Evolutionary conservation across 2,329 filamentous ascomycete genomes (phyloP), one percentile per base, ranked within the genome.

Genomic region (Penicillium sp.): DNA sequence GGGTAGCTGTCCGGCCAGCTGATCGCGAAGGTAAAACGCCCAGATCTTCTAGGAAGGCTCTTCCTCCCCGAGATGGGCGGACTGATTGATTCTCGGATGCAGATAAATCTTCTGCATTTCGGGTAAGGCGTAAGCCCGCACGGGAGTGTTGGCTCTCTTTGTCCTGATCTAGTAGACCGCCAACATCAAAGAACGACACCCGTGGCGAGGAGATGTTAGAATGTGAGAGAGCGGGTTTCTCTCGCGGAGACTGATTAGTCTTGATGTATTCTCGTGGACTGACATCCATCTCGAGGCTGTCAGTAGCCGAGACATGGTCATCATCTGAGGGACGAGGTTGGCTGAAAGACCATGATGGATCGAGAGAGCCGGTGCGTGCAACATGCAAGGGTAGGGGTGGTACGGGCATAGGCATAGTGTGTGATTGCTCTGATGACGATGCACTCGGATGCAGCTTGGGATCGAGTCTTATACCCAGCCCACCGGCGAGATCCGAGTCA

Each of bases 401-500:
- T 5, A 74, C 59, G 14, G 79, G 71, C 3, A 52, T 13, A 8
- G 35, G n/a, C 9, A 26, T 24, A 37, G 39, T 21, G 21, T 39
- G 47, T 0, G 45, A 37, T 2, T 33, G 35, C 35, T 21, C 50
- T 4, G 50, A 33, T 14, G 21, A 37, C 16, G 54, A 47, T 19
- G 24, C 44, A 24, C 67, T 63, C 10, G 77, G 77, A 43, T 78
- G 70, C 49, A 86, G 71, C 16, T 82, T 79, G 5, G 82, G 76
- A 14, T 81, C 79, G 31, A 86, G 82, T 13, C 89, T 84, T 39
- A 93, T 85, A 8, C 93, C 93, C 3, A 96, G 68, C 58, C 88
- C 90, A 50, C 89, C 82, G 4, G 96, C 91, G 1, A 98, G 83
- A 70, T 98, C 91, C 69, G 96, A 92, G 66, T 98, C 93, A 65